Evolutionary conservation across 108 stramenopile species (phyloP).

Genomic region (Pseudonitzschia pungens): DNA sequence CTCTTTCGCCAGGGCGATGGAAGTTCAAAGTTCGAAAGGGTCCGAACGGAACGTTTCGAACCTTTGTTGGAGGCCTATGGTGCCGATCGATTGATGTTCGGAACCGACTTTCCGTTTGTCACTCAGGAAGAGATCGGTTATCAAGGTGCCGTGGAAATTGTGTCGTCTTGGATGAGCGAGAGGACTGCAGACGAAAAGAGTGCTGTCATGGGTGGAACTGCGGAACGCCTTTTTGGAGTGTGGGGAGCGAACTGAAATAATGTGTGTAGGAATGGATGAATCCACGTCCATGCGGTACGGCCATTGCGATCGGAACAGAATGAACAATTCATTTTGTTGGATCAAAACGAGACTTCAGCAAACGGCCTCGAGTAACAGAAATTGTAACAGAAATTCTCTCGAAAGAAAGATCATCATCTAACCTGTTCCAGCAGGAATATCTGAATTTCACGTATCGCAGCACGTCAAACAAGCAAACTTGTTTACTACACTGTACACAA

Average conservation of each 20-base stretch:
- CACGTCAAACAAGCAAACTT: no score
- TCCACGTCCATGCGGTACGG: no score
- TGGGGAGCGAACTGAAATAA: constrained; percentile 39
- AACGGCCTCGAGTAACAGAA: no score
- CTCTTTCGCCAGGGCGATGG: constrained; percentile 70
- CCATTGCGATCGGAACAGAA: no score
- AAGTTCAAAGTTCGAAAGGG: constrained; percentile 37
- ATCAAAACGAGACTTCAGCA: no score
- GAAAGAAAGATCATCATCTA: no score
- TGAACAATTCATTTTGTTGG: no score
- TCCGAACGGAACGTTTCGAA: constrained; percentile 58
- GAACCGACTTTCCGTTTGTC: constrained; percentile 86
- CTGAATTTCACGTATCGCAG: no score
- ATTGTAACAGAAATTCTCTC: no score
- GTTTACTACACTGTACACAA: no score
- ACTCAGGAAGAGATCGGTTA: constrained; percentile 58
- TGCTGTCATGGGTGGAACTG: constrained; percentile 67
- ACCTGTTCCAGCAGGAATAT: no score
- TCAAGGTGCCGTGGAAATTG: constrained; percentile 51
- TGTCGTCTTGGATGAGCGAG: constrained; percentile 62
- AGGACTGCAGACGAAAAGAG: constrained; percentile 27
- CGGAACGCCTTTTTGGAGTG: constrained; percentile 57
- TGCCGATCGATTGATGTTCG: constrained; percentile 72
- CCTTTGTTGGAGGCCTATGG: constrained; percentile 75
- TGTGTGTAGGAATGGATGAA: not conserved